Conservation (phyloP, 495 filamentous ascomycete species). For the Hapsidospora chrysogenum region DNA sequence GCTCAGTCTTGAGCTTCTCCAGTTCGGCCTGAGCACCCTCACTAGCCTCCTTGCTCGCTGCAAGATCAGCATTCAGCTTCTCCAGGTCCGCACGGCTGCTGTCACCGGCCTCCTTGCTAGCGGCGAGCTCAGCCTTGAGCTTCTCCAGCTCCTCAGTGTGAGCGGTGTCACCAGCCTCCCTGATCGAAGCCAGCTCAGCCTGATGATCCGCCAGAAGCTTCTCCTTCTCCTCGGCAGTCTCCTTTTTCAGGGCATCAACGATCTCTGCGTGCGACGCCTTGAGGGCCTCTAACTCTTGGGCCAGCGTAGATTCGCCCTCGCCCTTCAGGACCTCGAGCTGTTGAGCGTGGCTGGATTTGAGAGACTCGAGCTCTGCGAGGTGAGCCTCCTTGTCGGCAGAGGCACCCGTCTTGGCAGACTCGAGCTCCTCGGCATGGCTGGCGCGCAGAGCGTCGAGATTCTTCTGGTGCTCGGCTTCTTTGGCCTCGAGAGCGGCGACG, state of each 20-base stretch:
- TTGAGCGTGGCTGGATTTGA: constrained; percentile 31
- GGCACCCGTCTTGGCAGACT: constrained; percentile 21
- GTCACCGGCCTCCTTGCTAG: constrained; percentile 11
- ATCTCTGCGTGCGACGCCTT: constrained; percentile 20
- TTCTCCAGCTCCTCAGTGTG: constrained; percentile 19
- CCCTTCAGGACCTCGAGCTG: constrained; percentile 23
- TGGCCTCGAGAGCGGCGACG: constrained; percentile 18
- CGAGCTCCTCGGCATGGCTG: constrained; percentile 28
- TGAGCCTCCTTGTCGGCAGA: constrained; percentile 18
- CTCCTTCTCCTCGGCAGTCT: constrained; percentile 14
- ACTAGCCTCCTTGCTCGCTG: constrained; percentile 7
- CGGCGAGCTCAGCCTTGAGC: constrained; percentile 10
- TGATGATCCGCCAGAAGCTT: constrained; percentile 15
- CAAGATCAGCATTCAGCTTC: constrained; percentile 10
- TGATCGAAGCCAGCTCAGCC: constrained; percentile 7
- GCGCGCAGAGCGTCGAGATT: constrained; percentile 24
- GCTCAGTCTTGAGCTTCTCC: constrained; percentile 14
- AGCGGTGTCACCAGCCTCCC: constrained; percentile 8
- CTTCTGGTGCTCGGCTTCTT: constrained; percentile 24
- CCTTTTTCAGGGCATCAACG: constrained; percentile 14
- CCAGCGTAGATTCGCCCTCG: constrained; percentile 18
- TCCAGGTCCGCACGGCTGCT: constrained; percentile 13
- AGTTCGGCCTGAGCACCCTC: constrained; percentile 14
- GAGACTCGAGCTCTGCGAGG: constrained; percentile 18
- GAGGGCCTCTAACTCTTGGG: constrained; percentile 22